phyloP scores from a whole-genome alignment of 2,329 filamentous ascomycete genomes.

The Pestalotiopsis sp. region DNA sequence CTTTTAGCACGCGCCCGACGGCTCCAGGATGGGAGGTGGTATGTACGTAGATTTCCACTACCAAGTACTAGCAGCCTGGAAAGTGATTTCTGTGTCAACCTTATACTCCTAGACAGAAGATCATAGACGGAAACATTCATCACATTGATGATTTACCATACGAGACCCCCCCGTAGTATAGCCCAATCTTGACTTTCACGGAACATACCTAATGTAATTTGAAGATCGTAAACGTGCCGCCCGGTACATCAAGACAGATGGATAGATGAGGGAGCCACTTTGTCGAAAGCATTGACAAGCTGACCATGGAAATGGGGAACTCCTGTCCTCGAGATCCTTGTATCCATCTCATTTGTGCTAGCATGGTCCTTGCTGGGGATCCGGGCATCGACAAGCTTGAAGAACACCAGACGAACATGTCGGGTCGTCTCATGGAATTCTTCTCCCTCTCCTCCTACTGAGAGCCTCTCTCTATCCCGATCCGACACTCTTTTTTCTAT shows the following conservation, averaged over 20 bases:
- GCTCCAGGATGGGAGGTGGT: not conserved
- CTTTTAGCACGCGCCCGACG: not conserved
- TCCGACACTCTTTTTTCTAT: slow-evolving; percentile 15
- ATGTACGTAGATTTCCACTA: too few relatives aligned
- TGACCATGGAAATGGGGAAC: not conserved
- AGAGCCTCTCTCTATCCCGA: slow-evolving; percentile 12
- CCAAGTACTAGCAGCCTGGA: too few relatives aligned
- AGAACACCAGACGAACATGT: slow-evolving; percentile 11
- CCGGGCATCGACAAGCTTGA: slow-evolving; percentile 12
- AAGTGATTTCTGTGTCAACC: too few relatives aligned
- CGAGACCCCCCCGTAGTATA: not conserved
- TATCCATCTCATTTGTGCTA: slow-evolving; percentile 13
- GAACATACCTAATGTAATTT: not conserved
- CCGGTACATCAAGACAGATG: not conserved
- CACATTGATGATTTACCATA: not conserved
- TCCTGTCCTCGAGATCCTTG: slow-evolving; percentile 11
- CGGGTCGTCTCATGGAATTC: slow-evolving; percentile 4
- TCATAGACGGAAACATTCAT: not conserved
- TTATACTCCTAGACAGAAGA: not conserved
- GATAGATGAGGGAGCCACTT: not conserved
- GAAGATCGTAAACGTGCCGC: not conserved
- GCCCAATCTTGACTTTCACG: not conserved
- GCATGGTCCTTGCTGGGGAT: slow-evolving; percentile 19
- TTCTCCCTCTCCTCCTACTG: slow-evolving; percentile 21
- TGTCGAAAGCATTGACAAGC: not conserved